Percentiles rank a stretch among this genome's conserved stretches.
These are phyloP conservation scores for Lactuca saligna DNA, from an alignment of 129 eudicot species.

Conservation along the genomic window DNA sequence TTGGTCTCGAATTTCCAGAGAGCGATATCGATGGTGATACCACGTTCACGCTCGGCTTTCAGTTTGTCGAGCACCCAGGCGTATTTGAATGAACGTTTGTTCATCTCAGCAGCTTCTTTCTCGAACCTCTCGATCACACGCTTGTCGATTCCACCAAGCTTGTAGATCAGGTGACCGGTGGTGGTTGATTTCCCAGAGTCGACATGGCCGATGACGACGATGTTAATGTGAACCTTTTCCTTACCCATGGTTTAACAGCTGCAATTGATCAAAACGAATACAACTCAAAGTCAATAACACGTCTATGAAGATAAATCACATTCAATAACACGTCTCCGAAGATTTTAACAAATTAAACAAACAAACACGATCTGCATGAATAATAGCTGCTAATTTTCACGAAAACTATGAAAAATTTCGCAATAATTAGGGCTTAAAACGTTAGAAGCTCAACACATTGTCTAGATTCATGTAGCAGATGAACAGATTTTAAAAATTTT, in stretches of 20 bases:
- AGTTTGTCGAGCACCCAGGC: slow-evolving; percentile 52
- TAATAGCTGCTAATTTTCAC: no score
- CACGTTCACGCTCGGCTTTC: slow-evolving; percentile 53
- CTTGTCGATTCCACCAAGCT: slow-evolving; percentile 50
- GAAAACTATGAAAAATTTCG: no score
- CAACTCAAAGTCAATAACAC: neutral
- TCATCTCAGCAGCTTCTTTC: slow-evolving; percentile 21
- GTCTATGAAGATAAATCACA: neutral
- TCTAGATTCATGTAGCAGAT: neutral
- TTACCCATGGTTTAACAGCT: slow-evolving; percentile 22
- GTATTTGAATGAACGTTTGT: slow-evolving; percentile 45
- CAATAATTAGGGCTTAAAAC: no score
- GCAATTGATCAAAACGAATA: neutral
- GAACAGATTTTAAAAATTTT: no score
- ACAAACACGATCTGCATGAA: neutral
- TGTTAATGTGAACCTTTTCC: slow-evolving; percentile 30
- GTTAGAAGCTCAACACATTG: no score
- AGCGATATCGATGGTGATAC: slow-evolving; percentile 48
- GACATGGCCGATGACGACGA: slow-evolving; percentile 31
- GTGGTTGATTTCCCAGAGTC: slow-evolving; percentile 37
- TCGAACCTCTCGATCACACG: slow-evolving; percentile 46
- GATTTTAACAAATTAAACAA: neutral
- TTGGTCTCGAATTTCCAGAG: slow-evolving; percentile 47
- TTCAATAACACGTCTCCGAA: neutral
- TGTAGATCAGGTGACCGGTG: slow-evolving; percentile 47